Conservation (phyloP, 164 flowering plant species). For the Piper longum region DNA sequence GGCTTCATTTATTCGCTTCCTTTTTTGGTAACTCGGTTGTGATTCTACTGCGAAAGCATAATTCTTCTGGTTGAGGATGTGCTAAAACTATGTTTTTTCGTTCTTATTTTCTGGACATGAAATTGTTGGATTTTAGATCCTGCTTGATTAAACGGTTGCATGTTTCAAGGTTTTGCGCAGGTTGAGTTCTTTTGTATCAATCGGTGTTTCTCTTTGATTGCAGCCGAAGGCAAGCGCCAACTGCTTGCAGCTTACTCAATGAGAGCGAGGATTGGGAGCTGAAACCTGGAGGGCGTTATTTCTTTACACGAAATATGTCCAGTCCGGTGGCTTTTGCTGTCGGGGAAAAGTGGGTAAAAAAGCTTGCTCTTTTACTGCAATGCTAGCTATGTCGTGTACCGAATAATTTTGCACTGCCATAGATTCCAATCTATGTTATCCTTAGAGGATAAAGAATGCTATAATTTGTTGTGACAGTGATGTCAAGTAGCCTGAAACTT, state of each 20-base stretch:
- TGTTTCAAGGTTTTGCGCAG: not conserved
- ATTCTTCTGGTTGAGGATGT: not conserved
- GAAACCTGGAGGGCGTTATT: conserved; percentile 86
- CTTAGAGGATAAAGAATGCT: no score
- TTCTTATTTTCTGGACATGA: no score
- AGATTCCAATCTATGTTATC: not conserved
- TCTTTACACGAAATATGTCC: conserved; percentile 91
- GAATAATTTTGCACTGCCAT: not conserved
- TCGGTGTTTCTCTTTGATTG: conserved; percentile 4
- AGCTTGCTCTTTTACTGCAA: not conserved
- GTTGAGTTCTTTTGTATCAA: no score
- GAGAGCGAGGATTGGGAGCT: conserved; percentile 94
- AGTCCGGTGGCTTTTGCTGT: conserved; percentile 83
- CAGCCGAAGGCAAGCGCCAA: conserved; percentile 87
- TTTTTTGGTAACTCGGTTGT: not conserved
- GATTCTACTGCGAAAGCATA: not conserved
- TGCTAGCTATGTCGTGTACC: not conserved
- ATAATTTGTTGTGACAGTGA: no score
- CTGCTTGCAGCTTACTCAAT: conserved; percentile 60
- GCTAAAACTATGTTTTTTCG: no score
- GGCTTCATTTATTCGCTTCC: not conserved
- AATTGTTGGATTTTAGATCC: no score
- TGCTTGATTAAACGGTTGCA: no score
- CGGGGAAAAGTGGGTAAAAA: conserved; percentile 62
- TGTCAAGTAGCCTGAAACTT: no score